Base-by-base conservation (phyloP, 495 filamentous ascomycete genomes). In the Daldinia concentrica region DNA sequence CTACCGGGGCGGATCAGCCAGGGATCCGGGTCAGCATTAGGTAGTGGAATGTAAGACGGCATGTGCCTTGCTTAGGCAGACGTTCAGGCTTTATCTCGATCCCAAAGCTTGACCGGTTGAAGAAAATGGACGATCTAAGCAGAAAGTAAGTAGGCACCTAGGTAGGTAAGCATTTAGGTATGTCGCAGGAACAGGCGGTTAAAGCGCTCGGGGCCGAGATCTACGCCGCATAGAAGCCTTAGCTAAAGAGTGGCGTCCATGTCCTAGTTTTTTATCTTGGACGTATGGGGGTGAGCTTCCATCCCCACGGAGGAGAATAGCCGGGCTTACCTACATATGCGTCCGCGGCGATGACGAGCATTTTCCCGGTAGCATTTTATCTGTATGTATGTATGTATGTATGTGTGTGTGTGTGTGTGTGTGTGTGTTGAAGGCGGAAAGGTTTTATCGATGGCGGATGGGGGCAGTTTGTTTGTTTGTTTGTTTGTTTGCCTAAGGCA, bases 241-340 rank as follows among this genome's bases (percentile, higher is more conserved):
- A 2, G 26, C 1, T 41, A 62, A 58, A 52, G 4, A 14, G 59
- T 55, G 52, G 69, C 64, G 54, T 63, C 57, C 17, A 58, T 48
- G 9, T 26, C 61, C 55, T 60, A 24, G 29, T 24, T 32, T 54
- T 24, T 56, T 19, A 34, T 19, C 6, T 17, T 22, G 30, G 54
- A 57, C n/a, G 29, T 57, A 57, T 57, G 27, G 30, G 30, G 54
- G 17, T 36, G 48, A 56, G 7, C 48, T 55, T 65, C 27, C 26
- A 30, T 54, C 59, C 50, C n/a, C 12, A 58, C 45, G 26, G 54
- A 63, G 43, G 58, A 64, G 17, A 41, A 27, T 51, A 72, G 54
- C 69, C 64, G 69, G 69, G 66, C 69, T 72, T 63, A 72, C 69
- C 39, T 67, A 61, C 69, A 72, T 71, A 27, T 34, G 30, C 43